These are phyloP conservation scores for Rubia peregrina DNA, from an alignment of 305 asterid genomes.

Conservation along the genomic window DNA sequence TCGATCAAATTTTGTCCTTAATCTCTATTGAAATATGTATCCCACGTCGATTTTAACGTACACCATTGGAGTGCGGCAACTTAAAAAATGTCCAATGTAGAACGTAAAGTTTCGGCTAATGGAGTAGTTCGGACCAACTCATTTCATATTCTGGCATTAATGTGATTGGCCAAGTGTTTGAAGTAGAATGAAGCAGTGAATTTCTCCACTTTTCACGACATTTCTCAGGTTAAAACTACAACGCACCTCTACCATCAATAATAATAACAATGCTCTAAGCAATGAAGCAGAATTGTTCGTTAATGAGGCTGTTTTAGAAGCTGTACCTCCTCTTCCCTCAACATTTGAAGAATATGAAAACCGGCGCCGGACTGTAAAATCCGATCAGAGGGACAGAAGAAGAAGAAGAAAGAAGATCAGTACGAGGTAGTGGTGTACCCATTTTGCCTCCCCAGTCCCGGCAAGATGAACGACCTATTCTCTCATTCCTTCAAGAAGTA, in stretches of 20 bases:
- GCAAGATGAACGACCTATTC: conserved; percentile 80
- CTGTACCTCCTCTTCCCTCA: conserved; percentile 63
- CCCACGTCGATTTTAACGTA: too few relatives aligned
- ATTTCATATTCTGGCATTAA: background rate
- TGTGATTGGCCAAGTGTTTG: conserved; percentile 13
- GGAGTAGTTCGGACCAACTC: too few relatives aligned
- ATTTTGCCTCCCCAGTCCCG: too few relatives aligned
- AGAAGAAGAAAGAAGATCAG: conserved; percentile 33
- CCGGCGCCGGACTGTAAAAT: conserved; percentile 6
- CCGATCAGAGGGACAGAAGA: too few relatives aligned
- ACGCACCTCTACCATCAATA: conserved; percentile 1
- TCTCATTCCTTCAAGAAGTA: conserved; percentile 57
- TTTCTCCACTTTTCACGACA: conserved; percentile 29
- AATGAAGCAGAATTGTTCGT: too few relatives aligned
- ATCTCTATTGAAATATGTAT: too few relatives aligned
- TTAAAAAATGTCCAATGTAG: too few relatives aligned
- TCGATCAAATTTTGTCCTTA: too few relatives aligned
- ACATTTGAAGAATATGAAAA: conserved; percentile 19
- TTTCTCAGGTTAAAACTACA: conserved; percentile 24
- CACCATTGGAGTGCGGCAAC: too few relatives aligned
- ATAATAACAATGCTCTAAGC: conserved; percentile 17
- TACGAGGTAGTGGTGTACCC: too few relatives aligned
- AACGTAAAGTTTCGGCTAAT: too few relatives aligned
- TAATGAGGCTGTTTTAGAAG: too few relatives aligned
- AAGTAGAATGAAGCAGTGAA: conserved; percentile 10